Conservation (phyloP, 345 rosid species). For the Barbarea vulgaris region DNA sequence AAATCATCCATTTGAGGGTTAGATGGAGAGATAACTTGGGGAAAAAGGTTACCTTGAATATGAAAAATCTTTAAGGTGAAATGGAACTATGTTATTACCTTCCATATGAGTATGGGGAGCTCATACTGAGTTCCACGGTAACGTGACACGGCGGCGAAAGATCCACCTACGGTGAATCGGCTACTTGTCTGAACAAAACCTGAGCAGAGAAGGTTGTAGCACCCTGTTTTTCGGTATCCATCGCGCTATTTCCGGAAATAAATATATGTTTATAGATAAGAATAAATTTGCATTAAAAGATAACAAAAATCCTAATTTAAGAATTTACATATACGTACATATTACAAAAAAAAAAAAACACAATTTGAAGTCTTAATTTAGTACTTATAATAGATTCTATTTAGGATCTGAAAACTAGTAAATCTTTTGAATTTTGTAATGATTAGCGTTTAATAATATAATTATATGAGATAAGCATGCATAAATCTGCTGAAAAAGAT, state of each 20-base stretch:
- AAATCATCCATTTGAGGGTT: background rate
- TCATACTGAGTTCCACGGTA: conserved; percentile 55
- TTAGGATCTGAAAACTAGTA: background rate
- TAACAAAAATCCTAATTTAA: no score
- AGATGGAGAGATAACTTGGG: conserved; percentile 11
- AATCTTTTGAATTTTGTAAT: background rate
- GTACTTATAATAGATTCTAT: background rate
- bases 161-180: conserved; percentile 62
- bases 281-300: no score
- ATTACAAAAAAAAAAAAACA: no score
- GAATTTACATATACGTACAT: no score
- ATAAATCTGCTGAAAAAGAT: background rate
- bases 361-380: no score
- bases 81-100: conserved; percentile 43
- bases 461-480: background rate
- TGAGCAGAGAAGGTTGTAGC: conserved; percentile 68
- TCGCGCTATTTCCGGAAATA: conserved; percentile 48
- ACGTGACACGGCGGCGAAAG: conserved; percentile 51
- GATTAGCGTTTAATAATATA: background rate
- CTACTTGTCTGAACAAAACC: conserved; percentile 70
- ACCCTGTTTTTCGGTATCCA: conserved; percentile 66
- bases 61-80: background rate
- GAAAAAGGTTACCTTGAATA: conserved; percentile 1
- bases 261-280: background rate
- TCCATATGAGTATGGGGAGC: conserved; percentile 58